Base-by-base conservation (phyloP, 164 flowering plant species). In the Vitis rotundifolia region DNA sequence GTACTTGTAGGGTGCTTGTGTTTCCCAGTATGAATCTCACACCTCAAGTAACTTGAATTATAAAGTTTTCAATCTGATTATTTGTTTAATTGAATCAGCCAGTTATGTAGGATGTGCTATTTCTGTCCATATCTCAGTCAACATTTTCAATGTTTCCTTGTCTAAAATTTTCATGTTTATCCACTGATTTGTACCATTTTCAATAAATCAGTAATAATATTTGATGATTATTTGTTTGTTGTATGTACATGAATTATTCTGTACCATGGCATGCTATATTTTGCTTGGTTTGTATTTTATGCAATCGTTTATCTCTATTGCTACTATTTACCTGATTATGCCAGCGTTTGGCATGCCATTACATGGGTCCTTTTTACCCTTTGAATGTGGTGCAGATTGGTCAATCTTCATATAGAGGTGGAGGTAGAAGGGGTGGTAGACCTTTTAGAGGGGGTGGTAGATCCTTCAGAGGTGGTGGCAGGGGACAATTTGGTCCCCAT, bases 401-500 rank as follows among this genome's bases (percentile, higher is more conserved):
- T 56, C 79, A 79, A 53, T 49, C 77, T 77, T 71, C 80, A 57
- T 68, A 76, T 63, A 63, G 81, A 51, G 84, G 84, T 69, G 82
- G 82, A 61, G 80, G 85, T 60, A 73, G 79, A 73, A 72, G 81
- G 51, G 85, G 84, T 48, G 80, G 82, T 70, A 76, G 82, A 61
- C 56, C 76, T 18, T 76, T 62, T 47, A 71, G 82, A 76, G 80
- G 81, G 51, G 79, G 81, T 55, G 81, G 80, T 31, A 75, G 82
- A 37, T 37, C 44, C 44, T 37, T 37, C 44, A 37, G 44, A 37
- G 44, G 81, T 18, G 73, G 82, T 22, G 26, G 26, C 26, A 22
- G 26, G 29, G 74, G 80, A 28, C 63, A 71, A 47, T 69, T 64
- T 69, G 75, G 76, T n/a, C 63, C 71, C 19, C 84, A 72, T 70